Evolutionary conservation across 2,329 filamentous ascomycete species (phyloP).

Genomic region (Bipolaris sorokiniana): DNA sequence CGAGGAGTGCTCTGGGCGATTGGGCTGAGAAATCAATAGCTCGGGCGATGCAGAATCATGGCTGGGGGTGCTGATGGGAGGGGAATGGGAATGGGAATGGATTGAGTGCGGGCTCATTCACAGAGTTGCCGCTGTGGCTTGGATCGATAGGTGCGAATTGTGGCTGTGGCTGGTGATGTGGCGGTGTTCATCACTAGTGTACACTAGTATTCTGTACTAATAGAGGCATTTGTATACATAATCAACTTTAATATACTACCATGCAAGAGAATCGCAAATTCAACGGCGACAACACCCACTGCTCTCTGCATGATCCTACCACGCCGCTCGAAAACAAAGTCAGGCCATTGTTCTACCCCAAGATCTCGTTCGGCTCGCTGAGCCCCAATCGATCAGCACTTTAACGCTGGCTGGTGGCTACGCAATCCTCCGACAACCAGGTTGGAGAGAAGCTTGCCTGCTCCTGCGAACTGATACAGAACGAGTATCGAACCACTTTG

Average conservation of each 20-base stretch:
- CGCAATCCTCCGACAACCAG: conserved; percentile 15
- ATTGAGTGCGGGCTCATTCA: neutral
- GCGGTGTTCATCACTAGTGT: too few species aligned
- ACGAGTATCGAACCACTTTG: conserved; percentile 43
- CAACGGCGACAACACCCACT: neutral
- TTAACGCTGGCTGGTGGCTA: neutral
- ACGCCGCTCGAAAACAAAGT: conserved; percentile 34
- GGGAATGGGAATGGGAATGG: too few species aligned
- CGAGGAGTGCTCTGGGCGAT: conserved; percentile 4
- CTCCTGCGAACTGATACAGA: conserved; percentile 30
- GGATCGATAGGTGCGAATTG: neutral
- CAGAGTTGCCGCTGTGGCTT: neutral
- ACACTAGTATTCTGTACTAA: too few species aligned
- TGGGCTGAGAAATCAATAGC: conserved; percentile 14
- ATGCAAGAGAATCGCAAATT: neutral
- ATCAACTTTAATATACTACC: too few species aligned
- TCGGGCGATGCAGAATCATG: conserved; percentile 20
- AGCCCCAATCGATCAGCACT: conserved; percentile 8
- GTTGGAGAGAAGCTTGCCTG: conserved; percentile 21
- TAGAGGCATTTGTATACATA: too few species aligned
- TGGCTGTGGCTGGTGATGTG: neutral
- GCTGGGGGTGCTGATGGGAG: conserved; percentile 1
- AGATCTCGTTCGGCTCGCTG: conserved; percentile 6
- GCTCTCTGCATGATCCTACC: conserved; percentile 7
- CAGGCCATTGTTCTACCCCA: conserved; percentile 40